Percentiles rank a stretch among this genome's conserved stretches.
phyloP scores from a whole-genome alignment of 176 grass and related monocot genomes.

The Avena insularis region DNA sequence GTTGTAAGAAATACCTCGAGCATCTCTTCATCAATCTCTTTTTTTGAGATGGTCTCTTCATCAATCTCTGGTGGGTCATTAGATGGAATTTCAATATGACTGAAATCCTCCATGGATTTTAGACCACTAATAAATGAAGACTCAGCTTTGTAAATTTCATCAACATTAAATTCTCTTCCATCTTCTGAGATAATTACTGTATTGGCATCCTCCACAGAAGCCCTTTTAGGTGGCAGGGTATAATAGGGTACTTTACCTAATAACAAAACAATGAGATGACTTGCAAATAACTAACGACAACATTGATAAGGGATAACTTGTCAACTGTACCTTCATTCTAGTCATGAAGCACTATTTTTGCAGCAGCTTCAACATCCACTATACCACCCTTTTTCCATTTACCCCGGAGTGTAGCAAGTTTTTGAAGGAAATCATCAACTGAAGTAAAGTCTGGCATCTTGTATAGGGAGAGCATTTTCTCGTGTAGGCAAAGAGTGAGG shows the following conservation, averaged over 20 bases:
- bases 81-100: constrained; percentile 84
- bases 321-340: constrained; percentile 85
- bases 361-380: constrained; percentile 86
- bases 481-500: constrained; percentile 68
- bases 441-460: constrained; percentile 80
- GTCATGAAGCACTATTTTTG: constrained; percentile 94
- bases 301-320: not conserved
- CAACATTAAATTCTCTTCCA: constrained; percentile 79
- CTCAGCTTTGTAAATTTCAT: constrained; percentile 86
- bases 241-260: constrained; percentile 96
- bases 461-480: constrained; percentile 84
- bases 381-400: constrained; percentile 96
- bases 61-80: constrained; percentile 69
- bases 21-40: constrained; percentile 75
- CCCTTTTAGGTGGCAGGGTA: constrained; percentile 79
- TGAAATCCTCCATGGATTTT: constrained; percentile 76
- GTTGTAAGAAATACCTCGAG: constrained; percentile 47
- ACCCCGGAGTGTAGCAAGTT: constrained; percentile 76
- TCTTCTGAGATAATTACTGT: constrained; percentile 69
- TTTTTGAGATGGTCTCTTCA: constrained; percentile 41
- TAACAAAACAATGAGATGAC: constrained; percentile 28
- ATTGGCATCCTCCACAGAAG: constrained; percentile 49
- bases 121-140: constrained; percentile 81
- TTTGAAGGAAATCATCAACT: constrained; percentile 92
- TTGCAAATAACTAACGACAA: constrained; percentile 1